phyloP scores from a whole-genome alignment of 1,139 yeast genomes.

The Saccharomyces hybrid region DNA sequence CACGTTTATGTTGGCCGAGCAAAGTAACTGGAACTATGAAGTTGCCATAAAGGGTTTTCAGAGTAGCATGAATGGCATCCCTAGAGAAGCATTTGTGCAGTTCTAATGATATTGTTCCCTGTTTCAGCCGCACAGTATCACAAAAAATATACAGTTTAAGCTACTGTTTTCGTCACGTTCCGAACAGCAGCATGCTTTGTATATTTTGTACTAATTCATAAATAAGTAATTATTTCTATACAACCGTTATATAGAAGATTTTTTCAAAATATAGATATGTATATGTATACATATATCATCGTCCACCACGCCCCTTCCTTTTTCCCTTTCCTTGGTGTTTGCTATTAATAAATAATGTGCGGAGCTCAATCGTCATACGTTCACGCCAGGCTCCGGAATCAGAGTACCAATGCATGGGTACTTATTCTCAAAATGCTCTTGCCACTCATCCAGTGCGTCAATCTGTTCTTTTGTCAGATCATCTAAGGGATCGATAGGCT shows the following conservation, averaged over 20 bases:
- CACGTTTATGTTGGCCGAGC: constrained; percentile 79
- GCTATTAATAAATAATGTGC: background rate
- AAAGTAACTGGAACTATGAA: constrained; percentile 77
- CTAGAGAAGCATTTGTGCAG: constrained; percentile 47
- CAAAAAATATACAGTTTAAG: background rate
- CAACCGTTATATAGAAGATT: background rate
- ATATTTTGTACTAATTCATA: background rate
- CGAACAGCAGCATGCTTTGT: background rate
- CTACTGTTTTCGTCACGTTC: background rate
- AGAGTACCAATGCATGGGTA: constrained; percentile 64
- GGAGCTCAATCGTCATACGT: constrained; percentile 4
- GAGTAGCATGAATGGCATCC: constrained; percentile 49
- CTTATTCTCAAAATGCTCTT: constrained; percentile 69
- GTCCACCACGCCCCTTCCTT: background rate
- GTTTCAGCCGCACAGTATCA: background rate
- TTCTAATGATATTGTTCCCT: background rate
- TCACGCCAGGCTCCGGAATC: constrained; percentile 34
- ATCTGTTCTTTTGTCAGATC: constrained; percentile 57
- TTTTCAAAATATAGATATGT: background rate
- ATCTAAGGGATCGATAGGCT: constrained; percentile 64
- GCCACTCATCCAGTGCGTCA: constrained; percentile 78
- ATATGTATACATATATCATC: background rate
- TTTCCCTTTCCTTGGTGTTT: background rate
- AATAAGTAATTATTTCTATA: background rate
- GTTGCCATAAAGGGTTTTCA: constrained; percentile 66